Percentiles rank a stretch among this genome's conserved stretches.
These are phyloP conservation scores for Dianthus caryophyllus DNA, from an alignment of 148 eudicot genomes.

Conservation along the genomic window DNA sequence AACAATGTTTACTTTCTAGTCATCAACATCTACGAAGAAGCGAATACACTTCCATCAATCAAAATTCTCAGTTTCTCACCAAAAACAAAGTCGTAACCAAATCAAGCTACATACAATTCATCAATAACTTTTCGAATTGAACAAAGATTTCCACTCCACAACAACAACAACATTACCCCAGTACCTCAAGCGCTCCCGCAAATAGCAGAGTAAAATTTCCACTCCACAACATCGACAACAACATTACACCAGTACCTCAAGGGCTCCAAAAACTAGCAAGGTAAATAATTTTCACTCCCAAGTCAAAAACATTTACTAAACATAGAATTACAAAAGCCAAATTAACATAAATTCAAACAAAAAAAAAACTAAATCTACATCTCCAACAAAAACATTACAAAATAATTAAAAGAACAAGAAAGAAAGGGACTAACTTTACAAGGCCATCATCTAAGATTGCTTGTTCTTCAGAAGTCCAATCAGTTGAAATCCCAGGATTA, in stretches of 20 bases:
- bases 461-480: slow-evolving; percentile 85
- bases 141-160: too few relatives aligned
- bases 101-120: neutral
- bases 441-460: slow-evolving; percentile 64
- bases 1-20: neutral
- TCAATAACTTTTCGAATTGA: neutral
- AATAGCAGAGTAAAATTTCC: neutral
- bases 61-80: too few relatives aligned
- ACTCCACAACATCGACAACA: too few relatives aligned
- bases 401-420: too few relatives aligned
- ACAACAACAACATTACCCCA: too few relatives aligned
- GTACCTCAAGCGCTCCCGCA: too few relatives aligned
- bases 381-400: too few relatives aligned
- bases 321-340: neutral
- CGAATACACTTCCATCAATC: slow-evolving; percentile 1
- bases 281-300: slow-evolving; percentile 1
- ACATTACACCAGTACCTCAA: too few relatives aligned
- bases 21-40: neutral
- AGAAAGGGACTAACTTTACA: slow-evolving; percentile 43
- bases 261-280: too few relatives aligned
- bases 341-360: neutral
- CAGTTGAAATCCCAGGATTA: slow-evolving; percentile 62
- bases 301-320: neutral
- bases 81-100: neutral
- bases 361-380: neutral